A percentile compares a stretch with the other conserved stretches of the same genome.
These are phyloP conservation scores for Camelina hispida DNA, from an alignment of 345 rosid genomes.

Conservation along the genomic window DNA sequence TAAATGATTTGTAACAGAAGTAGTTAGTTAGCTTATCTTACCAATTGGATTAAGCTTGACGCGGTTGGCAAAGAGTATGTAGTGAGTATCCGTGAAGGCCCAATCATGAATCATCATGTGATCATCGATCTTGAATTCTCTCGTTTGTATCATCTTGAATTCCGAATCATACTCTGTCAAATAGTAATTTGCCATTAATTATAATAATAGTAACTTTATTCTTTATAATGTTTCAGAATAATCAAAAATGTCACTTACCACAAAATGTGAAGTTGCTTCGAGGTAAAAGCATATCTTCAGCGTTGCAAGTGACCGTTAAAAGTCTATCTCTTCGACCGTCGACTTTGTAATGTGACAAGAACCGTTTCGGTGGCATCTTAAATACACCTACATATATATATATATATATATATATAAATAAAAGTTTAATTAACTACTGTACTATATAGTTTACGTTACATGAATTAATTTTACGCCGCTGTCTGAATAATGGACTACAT, in stretches of 20 bases:
- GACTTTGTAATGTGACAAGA: conserved; percentile 86
- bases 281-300: conserved; percentile 91
- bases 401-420: too few species aligned
- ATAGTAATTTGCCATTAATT: not conserved
- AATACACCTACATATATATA: conserved; percentile 68
- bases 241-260: conserved; percentile 49
- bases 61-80: conserved; percentile 77
- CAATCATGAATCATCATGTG: conserved; percentile 96
- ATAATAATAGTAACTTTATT: not conserved
- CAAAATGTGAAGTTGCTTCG: conserved; percentile 82
- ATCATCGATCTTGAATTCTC: conserved; percentile 68
- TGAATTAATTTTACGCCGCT: conserved; percentile 10
- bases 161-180: conserved; percentile 65
- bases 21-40: conserved; percentile 28
- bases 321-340: conserved; percentile 66
- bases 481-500: conserved; percentile 45
- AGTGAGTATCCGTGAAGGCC: conserved; percentile 87
- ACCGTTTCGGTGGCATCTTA: conserved; percentile 87
- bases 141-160: conserved; percentile 60
- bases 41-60: conserved; percentile 75
- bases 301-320: conserved; percentile 77
- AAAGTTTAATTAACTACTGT: not conserved
- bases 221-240: not conserved
- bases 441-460: not conserved
- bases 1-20: not conserved